Conservation (phyloP, 768 basidiomycete genomes). For the Auriscalpium orientale region DNA sequence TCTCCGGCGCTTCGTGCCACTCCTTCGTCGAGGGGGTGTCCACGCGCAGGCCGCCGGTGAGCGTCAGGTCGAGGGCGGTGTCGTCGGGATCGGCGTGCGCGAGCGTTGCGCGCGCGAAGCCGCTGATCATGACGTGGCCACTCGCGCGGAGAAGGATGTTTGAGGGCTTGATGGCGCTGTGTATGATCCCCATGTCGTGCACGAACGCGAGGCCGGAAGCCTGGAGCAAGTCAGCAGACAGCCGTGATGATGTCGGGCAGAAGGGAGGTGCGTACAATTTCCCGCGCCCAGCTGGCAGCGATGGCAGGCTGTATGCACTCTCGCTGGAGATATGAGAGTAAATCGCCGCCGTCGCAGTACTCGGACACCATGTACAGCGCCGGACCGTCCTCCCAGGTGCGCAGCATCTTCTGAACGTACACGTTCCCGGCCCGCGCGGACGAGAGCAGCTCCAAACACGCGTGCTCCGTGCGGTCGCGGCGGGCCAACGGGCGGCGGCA, state of each 20-base stretch:
- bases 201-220: constrained; percentile 9
- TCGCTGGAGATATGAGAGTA: constrained; percentile 7
- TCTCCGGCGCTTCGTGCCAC: constrained; percentile 14
- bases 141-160: constrained; percentile 10
- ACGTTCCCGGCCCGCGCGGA: neutral
- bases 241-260: neutral
- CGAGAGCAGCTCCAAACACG: constrained; percentile 5
- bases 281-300: constrained; percentile 9
- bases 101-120: constrained; percentile 7
- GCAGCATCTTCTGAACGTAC: constrained; percentile 10
- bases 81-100: neutral
- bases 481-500: constrained; percentile 9
- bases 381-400: constrained; percentile 14
- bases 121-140: constrained; percentile 12
- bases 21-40: constrained; percentile 1
- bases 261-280: constrained; percentile 5
- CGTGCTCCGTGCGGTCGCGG: constrained; percentile 6
- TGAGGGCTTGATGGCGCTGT: constrained; percentile 10
- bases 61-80: neutral
- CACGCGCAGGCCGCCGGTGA: neutral
- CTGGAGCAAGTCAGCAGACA: constrained; percentile 1
- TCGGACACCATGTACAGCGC: constrained; percentile 11
- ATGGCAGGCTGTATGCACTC: constrained; percentile 2
- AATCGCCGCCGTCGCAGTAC: constrained; percentile 10
- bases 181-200: constrained; percentile 11